Evolutionary conservation across 169 alveolate species (phyloP).

Genomic region (Cryptosporidium sp.): DNA sequence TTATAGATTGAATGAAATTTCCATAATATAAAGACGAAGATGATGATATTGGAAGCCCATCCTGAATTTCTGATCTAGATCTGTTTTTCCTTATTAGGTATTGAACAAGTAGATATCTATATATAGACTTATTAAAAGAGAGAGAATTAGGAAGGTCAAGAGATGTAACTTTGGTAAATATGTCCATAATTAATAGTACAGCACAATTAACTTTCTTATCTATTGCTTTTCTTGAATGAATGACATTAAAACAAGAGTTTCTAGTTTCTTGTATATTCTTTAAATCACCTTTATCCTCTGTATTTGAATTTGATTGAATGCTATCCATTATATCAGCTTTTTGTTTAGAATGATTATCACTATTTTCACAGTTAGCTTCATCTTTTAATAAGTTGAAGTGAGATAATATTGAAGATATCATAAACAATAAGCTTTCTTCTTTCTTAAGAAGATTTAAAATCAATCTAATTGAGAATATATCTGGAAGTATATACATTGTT

Average conservation of each 20-base stretch:
- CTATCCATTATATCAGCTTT: neutral
- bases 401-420: conserved; percentile 15
- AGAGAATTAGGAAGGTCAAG: conserved; percentile 57
- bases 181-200: conserved; percentile 37
- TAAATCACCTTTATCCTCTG: neutral
- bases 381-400: conserved; percentile 19
- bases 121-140: conserved; percentile 12
- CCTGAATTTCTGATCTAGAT: conserved; percentile 67
- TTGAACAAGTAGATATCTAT: conserved; percentile 42
- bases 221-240: neutral
- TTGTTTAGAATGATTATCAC: too few species aligned
- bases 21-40: conserved; percentile 53
- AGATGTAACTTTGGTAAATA: conserved; percentile 12
- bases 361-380: neutral
- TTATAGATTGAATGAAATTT: conserved; percentile 36
- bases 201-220: neutral
- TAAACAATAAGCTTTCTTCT: neutral
- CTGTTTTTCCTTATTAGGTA: conserved; percentile 22
- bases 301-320: neutral
- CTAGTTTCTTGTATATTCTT: neutral
- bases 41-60: conserved; percentile 29
- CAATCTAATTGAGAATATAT: conserved; percentile 30
- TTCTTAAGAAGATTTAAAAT: neutral
- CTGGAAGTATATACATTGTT: conserved; percentile 33
- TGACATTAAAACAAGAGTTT: neutral